Base-by-base conservation (phyloP, 1,284 basidiomycete genomes). In the Boletellus deceptivus region DNA sequence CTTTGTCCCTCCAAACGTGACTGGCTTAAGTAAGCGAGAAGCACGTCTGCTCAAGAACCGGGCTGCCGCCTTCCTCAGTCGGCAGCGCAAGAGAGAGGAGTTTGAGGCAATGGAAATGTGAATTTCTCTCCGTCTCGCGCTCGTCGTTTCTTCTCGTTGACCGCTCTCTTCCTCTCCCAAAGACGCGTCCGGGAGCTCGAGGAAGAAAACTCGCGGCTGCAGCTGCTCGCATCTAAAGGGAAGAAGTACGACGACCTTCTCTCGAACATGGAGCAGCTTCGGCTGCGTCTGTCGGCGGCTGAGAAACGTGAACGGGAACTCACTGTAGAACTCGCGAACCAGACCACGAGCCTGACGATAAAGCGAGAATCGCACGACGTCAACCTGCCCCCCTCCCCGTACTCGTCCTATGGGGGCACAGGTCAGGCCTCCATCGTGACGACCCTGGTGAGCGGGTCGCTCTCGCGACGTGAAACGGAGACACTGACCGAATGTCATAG, bases 41-140 rank as follows among this genome's bases (percentile, higher is more conserved):
- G 91, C 92, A 46, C 83, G 91, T 49, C 79, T 94, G 14, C 89
- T 94, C 53, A 94, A 94, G 77, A 94, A 94, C 73, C 82, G 91
- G 49, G 91, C 91, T 13, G 91, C 91, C 9, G 91, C 91, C 49
- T 94, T 94, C 75, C 83, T 94, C 61, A 89, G 84, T 68, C 78
- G 91, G 64, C 91, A 94, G 71, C 79, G 91, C 62, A 94, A 94
- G 72, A 84, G 91, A 54, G 91, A 94, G 72, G 91, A 94, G 72
- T 94, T 93, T 63, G 91, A 94, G 71, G 77, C 72, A 64, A 91
- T 94, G 84, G 91, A 93, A 76, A 72, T 86, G 87, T 92, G 76
- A 73, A 50, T 49, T 43, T 55, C 29, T 31, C 56, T 50, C 37
- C 17, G 68, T 74, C 54, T 25, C 40, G 57, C 55, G 17, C 46